Percentiles rank a stretch among this genome's conserved stretches.
Evolutionary conservation across 306 rosid genomes (phyloP).

Genomic region (Geum urbanum): DNA sequence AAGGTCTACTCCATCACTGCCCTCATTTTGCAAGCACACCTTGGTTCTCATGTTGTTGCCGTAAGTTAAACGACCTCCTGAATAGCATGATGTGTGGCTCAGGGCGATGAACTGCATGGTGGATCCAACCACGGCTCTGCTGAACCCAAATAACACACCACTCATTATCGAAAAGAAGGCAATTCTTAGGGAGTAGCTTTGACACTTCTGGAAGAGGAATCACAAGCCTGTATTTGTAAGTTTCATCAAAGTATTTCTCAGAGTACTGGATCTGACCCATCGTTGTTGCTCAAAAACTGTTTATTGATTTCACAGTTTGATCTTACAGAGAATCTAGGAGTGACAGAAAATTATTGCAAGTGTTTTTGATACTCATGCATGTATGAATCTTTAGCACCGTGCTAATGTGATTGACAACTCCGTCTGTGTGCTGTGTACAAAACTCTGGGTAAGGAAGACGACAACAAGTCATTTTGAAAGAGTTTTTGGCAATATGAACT

Average conservation of each 20-base stretch:
- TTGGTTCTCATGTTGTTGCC: constrained; percentile 49
- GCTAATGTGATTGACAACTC: no score
- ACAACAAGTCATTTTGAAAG: no score
- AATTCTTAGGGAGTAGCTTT: constrained; percentile 81
- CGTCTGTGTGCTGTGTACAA: no score
- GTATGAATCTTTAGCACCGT: no score
- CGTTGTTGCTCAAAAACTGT: background rate
- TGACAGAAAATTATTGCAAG: background rate
- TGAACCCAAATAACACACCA: constrained; percentile 96
- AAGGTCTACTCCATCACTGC: background rate
- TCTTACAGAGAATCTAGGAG: constrained; percentile 10
- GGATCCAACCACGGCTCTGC: constrained; percentile 99
- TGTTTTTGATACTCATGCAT: no score
- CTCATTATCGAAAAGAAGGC: constrained; percentile 88
- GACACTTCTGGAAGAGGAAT: constrained; percentile 90
- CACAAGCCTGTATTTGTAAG: constrained; percentile 85
- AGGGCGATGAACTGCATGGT: constrained; percentile 86
- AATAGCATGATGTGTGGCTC: constrained; percentile 98
- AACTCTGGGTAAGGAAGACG: no score
- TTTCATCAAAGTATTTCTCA: constrained; percentile 88
- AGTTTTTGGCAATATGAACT: no score
- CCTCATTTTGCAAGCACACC: constrained; percentile 44
- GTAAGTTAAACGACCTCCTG: constrained; percentile 89
- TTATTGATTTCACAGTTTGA: constrained; percentile 14
- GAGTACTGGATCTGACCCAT: constrained; percentile 99